A percentile compares a stretch with the other conserved stretches of the same genome.
Conservation (phyloP, 768 basidiomycete genomes). For the Leccinum truebloodii region DNA sequence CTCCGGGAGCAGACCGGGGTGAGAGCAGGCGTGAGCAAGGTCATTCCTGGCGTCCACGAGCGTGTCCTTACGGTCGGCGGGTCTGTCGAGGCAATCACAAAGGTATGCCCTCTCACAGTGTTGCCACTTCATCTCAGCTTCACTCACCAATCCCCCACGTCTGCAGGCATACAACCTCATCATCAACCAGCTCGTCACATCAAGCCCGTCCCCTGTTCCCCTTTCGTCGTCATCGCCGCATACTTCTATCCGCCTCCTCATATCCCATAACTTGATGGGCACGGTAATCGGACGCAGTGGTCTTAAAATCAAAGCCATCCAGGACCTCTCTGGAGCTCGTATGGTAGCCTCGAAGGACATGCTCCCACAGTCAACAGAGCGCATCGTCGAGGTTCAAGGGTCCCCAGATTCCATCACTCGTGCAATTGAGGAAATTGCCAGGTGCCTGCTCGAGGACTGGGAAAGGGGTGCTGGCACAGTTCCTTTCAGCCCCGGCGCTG, state of each 20-base stretch:
- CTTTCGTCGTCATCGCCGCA: constrained; percentile 63
- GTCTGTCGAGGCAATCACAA: constrained; percentile 88
- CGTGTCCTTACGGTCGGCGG: constrained; percentile 95
- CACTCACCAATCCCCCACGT: constrained; percentile 16
- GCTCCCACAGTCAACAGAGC: constrained; percentile 98
- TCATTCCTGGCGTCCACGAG: constrained; percentile 96
- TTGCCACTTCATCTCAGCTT: neutral
- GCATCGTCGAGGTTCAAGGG: constrained; percentile 97
- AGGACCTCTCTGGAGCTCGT: constrained; percentile 91
- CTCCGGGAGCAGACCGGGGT: constrained; percentile 94
- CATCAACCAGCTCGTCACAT: constrained; percentile 84
- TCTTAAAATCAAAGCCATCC: constrained; percentile 98
- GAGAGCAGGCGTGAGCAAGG: constrained; percentile 98
- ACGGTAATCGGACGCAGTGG: constrained; percentile 96
- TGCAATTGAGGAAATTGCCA: constrained; percentile 94
- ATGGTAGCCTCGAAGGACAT: constrained; percentile 99
- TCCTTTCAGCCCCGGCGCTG: constrained; percentile 89
- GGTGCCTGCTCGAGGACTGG: constrained; percentile 95
- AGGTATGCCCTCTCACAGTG: constrained; percentile 51
- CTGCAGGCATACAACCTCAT: constrained; percentile 91
- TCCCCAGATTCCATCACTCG: constrained; percentile 88
- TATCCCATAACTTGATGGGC: constrained; percentile 99
- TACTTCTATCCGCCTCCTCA: constrained; percentile 94
- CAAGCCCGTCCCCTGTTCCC: constrained; percentile 70
- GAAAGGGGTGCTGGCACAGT: constrained; percentile 93